A percentile compares a stretch with the other conserved stretches of the same genome.
Evolutionary conservation across 179 eudicot species (phyloP).

Genomic region (Spergularia azorica): DNA sequence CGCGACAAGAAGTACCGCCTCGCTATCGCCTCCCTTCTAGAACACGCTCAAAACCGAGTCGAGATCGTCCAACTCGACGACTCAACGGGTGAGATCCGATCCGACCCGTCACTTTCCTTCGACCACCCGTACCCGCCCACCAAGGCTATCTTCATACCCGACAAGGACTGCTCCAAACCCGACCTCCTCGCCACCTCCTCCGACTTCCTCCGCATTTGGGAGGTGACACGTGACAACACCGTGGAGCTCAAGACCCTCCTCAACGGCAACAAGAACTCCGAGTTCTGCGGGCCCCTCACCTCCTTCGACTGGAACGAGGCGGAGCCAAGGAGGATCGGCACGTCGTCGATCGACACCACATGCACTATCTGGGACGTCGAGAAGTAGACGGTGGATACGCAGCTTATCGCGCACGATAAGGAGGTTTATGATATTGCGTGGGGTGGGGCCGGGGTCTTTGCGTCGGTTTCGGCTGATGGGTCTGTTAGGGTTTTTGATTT

Average conservation of each 20-base stretch:
- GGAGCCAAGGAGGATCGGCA: slow-evolving; percentile 65
- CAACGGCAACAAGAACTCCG: slow-evolving; percentile 76
- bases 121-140: slow-evolving; percentile 86
- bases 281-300: slow-evolving; percentile 77
- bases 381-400: slow-evolving; percentile 77
- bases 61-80: slow-evolving; percentile 65
- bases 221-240: slow-evolving; percentile 37
- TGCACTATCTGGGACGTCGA: slow-evolving; percentile 95
- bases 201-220: slow-evolving; percentile 69
- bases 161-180: slow-evolving; percentile 33
- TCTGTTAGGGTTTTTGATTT: slow-evolving; percentile 86
- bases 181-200: slow-evolving; percentile 68
- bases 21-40: slow-evolving; percentile 81
- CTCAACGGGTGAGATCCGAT: slow-evolving; percentile 53
- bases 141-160: slow-evolving; percentile 69
- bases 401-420: slow-evolving; percentile 89
- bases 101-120: slow-evolving; percentile 70
- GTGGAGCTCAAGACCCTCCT: slow-evolving; percentile 47
- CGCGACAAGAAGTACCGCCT: slow-evolving; percentile 86
- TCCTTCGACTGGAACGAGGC: slow-evolving; percentile 93
- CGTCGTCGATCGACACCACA: slow-evolving; percentile 82
- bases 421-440: slow-evolving; percentile 97
- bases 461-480: slow-evolving; percentile 91
- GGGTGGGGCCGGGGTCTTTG: slow-evolving; percentile 90
- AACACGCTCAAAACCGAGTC: slow-evolving; percentile 69